phyloP scores from a whole-genome alignment of 345 rosid genomes.

The Aquilaria yunnanensis region DNA sequence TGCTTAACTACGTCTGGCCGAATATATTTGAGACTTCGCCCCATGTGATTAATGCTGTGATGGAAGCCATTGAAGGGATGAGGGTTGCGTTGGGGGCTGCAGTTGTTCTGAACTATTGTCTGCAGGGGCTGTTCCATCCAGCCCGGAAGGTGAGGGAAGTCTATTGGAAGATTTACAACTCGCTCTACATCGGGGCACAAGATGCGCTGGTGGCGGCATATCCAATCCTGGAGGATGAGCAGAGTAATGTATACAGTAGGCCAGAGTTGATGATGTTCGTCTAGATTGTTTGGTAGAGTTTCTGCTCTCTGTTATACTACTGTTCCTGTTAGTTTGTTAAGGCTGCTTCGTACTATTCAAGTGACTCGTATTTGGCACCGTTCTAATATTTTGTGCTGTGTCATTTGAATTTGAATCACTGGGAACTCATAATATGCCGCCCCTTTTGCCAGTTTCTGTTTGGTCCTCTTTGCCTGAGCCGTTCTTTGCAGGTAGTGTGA shows the following conservation, averaged over 20 bases:
- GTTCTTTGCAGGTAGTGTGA: too few relatives aligned
- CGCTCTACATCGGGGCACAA: conserved; percentile 88
- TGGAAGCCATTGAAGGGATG: conserved; percentile 99
- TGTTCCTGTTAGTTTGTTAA: too few relatives aligned
- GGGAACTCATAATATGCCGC: too few relatives aligned
- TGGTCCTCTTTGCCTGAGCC: too few relatives aligned
- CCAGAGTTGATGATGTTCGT: conserved; percentile 88
- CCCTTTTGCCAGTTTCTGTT: too few relatives aligned
- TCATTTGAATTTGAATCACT: too few relatives aligned
- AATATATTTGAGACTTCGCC: conserved; percentile 99
- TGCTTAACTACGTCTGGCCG: conserved; percentile 96
- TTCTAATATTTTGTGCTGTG: too few relatives aligned
- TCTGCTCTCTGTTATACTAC: background rate
- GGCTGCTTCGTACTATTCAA: too few relatives aligned
- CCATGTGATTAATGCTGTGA: conserved; percentile 95
- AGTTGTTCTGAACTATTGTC: conserved; percentile 79
- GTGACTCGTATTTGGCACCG: too few relatives aligned
- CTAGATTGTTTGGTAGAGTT: conserved; percentile 14
- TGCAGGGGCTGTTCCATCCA: conserved; percentile 98
- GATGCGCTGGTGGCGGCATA: conserved; percentile 95
- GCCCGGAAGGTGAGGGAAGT: conserved; percentile 97
- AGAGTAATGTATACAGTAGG: conserved; percentile 71
- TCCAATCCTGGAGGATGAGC: conserved; percentile 78
- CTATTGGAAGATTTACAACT: conserved; percentile 98
- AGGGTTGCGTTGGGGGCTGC: conserved; percentile 94